Conservation (phyloP, 345 rosid species). For the Arabis hirsuta region DNA sequence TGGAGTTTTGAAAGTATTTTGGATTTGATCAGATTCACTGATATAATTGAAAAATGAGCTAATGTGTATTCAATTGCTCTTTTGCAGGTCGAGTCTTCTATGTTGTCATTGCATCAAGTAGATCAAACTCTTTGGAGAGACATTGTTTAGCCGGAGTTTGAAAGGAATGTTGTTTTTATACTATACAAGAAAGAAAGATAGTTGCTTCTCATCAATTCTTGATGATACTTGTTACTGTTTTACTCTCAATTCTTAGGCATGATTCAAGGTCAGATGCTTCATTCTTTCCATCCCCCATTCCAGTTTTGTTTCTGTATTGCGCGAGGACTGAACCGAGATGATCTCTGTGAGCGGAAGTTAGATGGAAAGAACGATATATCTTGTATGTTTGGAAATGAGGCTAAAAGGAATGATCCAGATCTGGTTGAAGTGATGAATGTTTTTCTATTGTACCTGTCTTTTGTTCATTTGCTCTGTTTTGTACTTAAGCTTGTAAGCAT, state of each 20-base stretch:
- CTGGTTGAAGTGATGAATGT: slow-evolving; percentile 28
- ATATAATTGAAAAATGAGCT: neutral
- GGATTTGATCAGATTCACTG: neutral
- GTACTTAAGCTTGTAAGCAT: slow-evolving; percentile 16
- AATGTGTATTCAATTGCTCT: neutral
- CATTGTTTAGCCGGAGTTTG: slow-evolving; percentile 23
- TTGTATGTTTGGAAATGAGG: slow-evolving; percentile 23
- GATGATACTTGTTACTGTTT: slow-evolving; percentile 31
- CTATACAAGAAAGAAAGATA: slow-evolving; percentile 25
- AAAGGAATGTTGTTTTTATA: slow-evolving; percentile 36
- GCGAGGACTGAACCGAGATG: slow-evolving; percentile 1
- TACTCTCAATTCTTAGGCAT: slow-evolving; percentile 31
- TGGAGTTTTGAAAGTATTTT: neutral
- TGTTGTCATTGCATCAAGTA: slow-evolving; percentile 37
- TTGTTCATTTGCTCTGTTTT: slow-evolving; percentile 24
- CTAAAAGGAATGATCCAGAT: slow-evolving; percentile 21
- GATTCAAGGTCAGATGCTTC: slow-evolving; percentile 30
- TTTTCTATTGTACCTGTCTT: too few relatives aligned
- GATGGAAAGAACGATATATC: neutral
- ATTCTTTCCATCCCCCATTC: slow-evolving; percentile 17
- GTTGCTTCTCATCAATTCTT: slow-evolving; percentile 32
- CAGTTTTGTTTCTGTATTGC: slow-evolving; percentile 21
- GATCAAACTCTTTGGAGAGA: slow-evolving; percentile 33
- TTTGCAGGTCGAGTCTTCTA: slow-evolving; percentile 29
- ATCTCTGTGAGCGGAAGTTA: slow-evolving; percentile 16